A percentile compares a stretch with the other conserved stretches of the same genome.
phyloP scores from a whole-genome alignment of 2,329 filamentous ascomycete species.

The Diaporthe ilicicola region DNA sequence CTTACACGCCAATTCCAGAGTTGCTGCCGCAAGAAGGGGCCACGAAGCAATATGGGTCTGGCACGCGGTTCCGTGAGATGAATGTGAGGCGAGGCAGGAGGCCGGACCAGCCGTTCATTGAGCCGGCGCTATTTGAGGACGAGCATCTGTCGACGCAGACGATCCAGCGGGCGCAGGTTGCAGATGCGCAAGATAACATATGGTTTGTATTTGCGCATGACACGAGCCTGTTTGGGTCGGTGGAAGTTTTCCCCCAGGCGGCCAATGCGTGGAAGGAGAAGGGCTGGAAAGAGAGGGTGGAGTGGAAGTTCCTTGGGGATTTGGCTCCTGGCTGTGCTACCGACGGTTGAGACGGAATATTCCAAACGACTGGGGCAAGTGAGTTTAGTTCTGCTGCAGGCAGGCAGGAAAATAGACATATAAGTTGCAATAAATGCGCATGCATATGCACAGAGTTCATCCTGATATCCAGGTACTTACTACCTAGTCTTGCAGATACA shows the following conservation, averaged over 20 bases:
- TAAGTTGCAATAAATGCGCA: too few relatives aligned
- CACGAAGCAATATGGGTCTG: neutral
- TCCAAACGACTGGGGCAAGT: neutral
- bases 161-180: slow-evolving; percentile 33
- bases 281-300: slow-evolving; percentile 32
- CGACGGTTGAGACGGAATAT: neutral
- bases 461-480: too few relatives aligned
- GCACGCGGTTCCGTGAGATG: slow-evolving; percentile 26
- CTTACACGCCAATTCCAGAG: slow-evolving; percentile 32
- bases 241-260: slow-evolving; percentile 34
- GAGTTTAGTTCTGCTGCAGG: too few relatives aligned
- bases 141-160: slow-evolving; percentile 26
- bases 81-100: slow-evolving; percentile 27
- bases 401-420: too few relatives aligned
- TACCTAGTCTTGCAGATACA: too few relatives aligned
- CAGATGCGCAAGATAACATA: slow-evolving; percentile 34
- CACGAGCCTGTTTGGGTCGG: slow-evolving; percentile 25
- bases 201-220: slow-evolving; percentile 36
- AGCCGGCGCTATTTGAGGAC: neutral
- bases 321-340: neutral
- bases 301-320: slow-evolving; percentile 36
- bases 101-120: slow-evolving; percentile 19
- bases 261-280: slow-evolving; percentile 33
- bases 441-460: too few relatives aligned
- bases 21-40: slow-evolving; percentile 7